Conservation (phyloP, 495 filamentous ascomycete species). For the Recurvomyces mirabilis region DNA sequence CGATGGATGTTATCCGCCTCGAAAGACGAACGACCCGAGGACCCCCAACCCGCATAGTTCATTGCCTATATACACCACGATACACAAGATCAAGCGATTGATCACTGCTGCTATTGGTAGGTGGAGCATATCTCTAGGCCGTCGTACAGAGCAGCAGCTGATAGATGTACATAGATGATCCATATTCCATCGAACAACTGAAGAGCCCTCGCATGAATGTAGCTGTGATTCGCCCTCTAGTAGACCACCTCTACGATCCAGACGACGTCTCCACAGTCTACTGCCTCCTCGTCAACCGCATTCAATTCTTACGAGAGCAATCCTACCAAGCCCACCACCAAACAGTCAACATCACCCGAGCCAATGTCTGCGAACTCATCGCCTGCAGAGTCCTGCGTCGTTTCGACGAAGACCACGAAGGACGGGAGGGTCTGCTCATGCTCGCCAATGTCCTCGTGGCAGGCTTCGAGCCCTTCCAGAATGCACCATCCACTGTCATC, state of each 20-base stretch:
- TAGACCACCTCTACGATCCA: slow-evolving; percentile 57
- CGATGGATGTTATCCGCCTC: slow-evolving; percentile 27
- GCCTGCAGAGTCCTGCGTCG: slow-evolving; percentile 54
- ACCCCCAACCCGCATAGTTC: slow-evolving; percentile 26
- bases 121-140: not conserved
- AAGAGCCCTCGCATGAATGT: slow-evolving; percentile 58
- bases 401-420: slow-evolving; percentile 56
- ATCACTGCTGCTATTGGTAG: slow-evolving; percentile 19
- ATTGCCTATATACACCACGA: slow-evolving; percentile 28
- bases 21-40: slow-evolving; percentile 19
- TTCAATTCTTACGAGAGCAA: slow-evolving; percentile 58
- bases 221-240: slow-evolving; percentile 54
- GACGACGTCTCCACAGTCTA: slow-evolving; percentile 59
- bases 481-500: slow-evolving; percentile 47
- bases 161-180: slow-evolving; percentile 37
- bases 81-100: slow-evolving; percentile 24
- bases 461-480: slow-evolving; percentile 62
- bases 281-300: slow-evolving; percentile 60
- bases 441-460: slow-evolving; percentile 61
- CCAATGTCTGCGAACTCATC: slow-evolving; percentile 56
- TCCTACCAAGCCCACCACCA: slow-evolving; percentile 53
- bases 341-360: slow-evolving; percentile 56
- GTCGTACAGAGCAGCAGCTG: not conserved
- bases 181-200: slow-evolving; percentile 56
- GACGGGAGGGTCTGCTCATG: slow-evolving; percentile 48